These are phyloP conservation scores for Lanzia echinophila DNA, from an alignment of 2,329 filamentous ascomycete species.

Conservation along the genomic window DNA sequence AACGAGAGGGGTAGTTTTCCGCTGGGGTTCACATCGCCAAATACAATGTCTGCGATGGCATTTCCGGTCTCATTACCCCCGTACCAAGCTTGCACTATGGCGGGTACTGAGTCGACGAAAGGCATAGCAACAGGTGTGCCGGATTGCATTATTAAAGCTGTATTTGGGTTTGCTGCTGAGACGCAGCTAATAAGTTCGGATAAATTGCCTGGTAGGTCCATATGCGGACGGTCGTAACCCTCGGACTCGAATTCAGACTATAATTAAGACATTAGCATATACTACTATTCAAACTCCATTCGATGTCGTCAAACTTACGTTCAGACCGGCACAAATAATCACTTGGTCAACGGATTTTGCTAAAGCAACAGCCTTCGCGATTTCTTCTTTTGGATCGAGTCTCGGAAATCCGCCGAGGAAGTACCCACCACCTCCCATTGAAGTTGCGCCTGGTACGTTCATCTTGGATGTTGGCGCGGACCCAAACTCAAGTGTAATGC, in stretches of 20 bases:
- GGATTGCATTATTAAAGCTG: constrained; percentile 54
- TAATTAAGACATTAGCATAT: constrained; percentile 34
- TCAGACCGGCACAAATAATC: constrained; percentile 68
- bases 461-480: constrained; percentile 52
- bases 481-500: constrained; percentile 38
- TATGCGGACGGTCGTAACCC: constrained; percentile 23
- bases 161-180: constrained; percentile 48
- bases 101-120: constrained; percentile 38
- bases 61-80: constrained; percentile 61
- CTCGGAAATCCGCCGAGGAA: constrained; percentile 53
- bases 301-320: constrained; percentile 34
- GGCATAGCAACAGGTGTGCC: constrained; percentile 52
- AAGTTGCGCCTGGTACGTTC: constrained; percentile 38
- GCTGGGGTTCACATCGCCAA: constrained; percentile 56
- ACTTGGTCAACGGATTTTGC: constrained; percentile 67
- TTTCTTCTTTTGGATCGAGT: constrained; percentile 49
- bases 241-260: constrained; percentile 39
- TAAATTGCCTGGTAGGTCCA: constrained; percentile 23
- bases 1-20: constrained; percentile 71
- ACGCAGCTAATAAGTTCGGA: constrained; percentile 42
- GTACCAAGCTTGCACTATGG: constrained; percentile 40
- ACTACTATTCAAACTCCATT: constrained; percentile 44
- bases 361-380: constrained; percentile 57
- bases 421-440: constrained; percentile 52
- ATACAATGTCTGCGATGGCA: constrained; percentile 39